Percentiles rank a stretch among this genome's conserved stretches.
These are phyloP conservation scores for Candida sp. DNA, from an alignment of 1,139 yeast species.

Conservation along the genomic window DNA sequence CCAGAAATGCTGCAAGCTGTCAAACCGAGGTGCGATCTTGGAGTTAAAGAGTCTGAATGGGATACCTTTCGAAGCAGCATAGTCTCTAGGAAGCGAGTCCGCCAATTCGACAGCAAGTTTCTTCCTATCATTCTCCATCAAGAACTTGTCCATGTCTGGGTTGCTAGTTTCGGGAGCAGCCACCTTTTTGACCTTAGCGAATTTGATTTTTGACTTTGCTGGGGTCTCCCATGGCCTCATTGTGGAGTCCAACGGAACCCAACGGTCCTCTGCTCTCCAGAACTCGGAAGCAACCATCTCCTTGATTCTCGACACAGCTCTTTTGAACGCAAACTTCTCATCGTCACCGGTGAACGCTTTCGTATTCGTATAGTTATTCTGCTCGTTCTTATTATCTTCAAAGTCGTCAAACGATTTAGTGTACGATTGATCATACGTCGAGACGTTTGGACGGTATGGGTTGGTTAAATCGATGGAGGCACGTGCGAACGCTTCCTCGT, in stretches of 20 bases:
- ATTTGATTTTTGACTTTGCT: too few species aligned
- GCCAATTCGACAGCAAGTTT: slow-evolving; percentile 16
- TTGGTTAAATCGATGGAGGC: slow-evolving; percentile 62
- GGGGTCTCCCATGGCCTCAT: slow-evolving; percentile 67
- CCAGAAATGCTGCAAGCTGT: slow-evolving; percentile 61
- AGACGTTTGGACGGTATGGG: slow-evolving; percentile 74
- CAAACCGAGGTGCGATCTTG: slow-evolving; percentile 51
- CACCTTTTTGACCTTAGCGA: background rate
- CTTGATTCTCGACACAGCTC: slow-evolving; percentile 70
- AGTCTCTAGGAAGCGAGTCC: slow-evolving; percentile 28
- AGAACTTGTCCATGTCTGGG: slow-evolving; percentile 4
- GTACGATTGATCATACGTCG: slow-evolving; percentile 56
- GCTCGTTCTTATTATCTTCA: slow-evolving; percentile 8
- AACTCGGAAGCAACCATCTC: slow-evolving; percentile 65
- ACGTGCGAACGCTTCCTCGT: slow-evolving; percentile 72
- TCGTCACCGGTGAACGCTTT: slow-evolving; percentile 78
- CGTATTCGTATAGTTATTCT: slow-evolving; percentile 47
- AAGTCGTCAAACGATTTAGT: slow-evolving; percentile 41
- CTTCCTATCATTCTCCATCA: slow-evolving; percentile 12
- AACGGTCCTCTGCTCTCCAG: slow-evolving; percentile 53
- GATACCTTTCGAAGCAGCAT: slow-evolving; percentile 23
- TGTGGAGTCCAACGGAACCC: slow-evolving; percentile 58
- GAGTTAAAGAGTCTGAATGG: slow-evolving; percentile 34
- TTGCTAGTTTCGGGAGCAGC: background rate
- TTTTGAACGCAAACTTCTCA: slow-evolving; percentile 73